A percentile compares a stretch with the other conserved stretches of the same genome.
Evolutionary conservation across 805 yeast genomes (phyloP).

Genomic region (Diddensiella santjacobensis): DNA sequence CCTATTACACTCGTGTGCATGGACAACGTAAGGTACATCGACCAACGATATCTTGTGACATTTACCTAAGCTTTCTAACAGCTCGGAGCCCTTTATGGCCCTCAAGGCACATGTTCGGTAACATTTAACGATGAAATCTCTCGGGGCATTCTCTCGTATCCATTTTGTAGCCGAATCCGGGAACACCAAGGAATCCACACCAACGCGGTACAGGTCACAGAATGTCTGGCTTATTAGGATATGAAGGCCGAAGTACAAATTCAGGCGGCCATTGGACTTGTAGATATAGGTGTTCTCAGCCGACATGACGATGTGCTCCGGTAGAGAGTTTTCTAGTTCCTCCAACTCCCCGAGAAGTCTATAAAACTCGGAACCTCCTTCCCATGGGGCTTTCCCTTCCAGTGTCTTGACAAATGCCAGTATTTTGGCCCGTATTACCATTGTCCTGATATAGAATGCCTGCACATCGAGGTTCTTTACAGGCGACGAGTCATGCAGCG

Average conservation of each 20-base stretch:
- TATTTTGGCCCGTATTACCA: constrained; percentile 13
- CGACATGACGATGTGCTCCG: not conserved
- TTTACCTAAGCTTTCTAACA: constrained; percentile 3
- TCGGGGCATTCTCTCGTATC: constrained; percentile 15
- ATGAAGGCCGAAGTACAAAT: constrained; percentile 12
- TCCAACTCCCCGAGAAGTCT: constrained; percentile 5
- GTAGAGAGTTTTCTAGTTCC: constrained; percentile 9
- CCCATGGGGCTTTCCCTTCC: constrained; percentile 17
- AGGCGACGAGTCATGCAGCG: not conserved
- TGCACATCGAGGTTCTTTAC: constrained; percentile 13
- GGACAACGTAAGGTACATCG: constrained; percentile 12
- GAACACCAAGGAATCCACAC: constrained; percentile 10
- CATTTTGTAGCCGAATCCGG: constrained; percentile 12
- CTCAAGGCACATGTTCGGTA: constrained; percentile 4
- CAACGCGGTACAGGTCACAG: constrained; percentile 13
- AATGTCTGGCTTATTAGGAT: constrained; percentile 12
- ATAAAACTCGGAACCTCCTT: constrained; percentile 10
- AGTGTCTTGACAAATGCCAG: constrained; percentile 12
- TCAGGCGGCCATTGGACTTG: constrained; percentile 6
- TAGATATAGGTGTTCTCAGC: constrained; percentile 5
- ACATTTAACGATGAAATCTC: constrained; percentile 9
- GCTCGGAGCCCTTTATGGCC: constrained; percentile 2
- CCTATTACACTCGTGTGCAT: constrained; percentile 11
- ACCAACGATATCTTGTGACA: constrained; percentile 6
- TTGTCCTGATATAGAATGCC: constrained; percentile 18